Base-by-base conservation (phyloP, 257 asterid species). In the Cruciata laevipes region DNA sequence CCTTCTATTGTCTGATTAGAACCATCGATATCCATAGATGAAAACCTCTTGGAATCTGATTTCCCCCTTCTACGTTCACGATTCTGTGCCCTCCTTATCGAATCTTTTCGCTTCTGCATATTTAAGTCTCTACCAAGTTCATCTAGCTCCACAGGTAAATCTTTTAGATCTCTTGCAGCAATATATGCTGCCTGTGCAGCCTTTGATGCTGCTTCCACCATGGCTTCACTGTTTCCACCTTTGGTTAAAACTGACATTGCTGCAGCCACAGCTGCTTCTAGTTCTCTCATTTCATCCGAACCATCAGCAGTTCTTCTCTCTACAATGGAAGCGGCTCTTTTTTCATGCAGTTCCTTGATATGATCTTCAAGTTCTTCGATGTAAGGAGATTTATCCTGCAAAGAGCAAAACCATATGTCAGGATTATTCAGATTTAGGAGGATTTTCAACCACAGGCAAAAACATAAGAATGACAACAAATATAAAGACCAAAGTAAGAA, bases 301-400 rank as follows among this genome's bases (percentile, higher is more conserved):
- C 83, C 83, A 76, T 90, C 96, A 67, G 95, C 95, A 59, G 83
- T 68, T 78, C 97, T 83, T 81, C 99, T 87, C 75, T 90, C 96
- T 49, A 71, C 24, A 64, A 85, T 80, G 65, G 97, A 84, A 51
- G 77, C 85, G 37, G 97, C 97, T 69, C 93, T 95, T 70, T 91
- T 84, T 84, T 90, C 90, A 23, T 88, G 89, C 79, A 90, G 95
- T 70, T 90, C 82, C 78, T 85, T 95, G 85, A 90, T 83, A 69
- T 85, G 96, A 63, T 91, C 96, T 76, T 90, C 99, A 53, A 94
- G 96, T 81, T 94, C 97, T 81, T 90, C 97, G 25, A 94, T 90
- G 77, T 68, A 88, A 64, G 97, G 97, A 62, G 93, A 96, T 78
- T 89, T 90, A 83, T 94, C 84, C 99, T 94, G 89, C 75, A 76